Conservation (phyloP, 106 monocot species). For the Dendrobium nobile region DNA sequence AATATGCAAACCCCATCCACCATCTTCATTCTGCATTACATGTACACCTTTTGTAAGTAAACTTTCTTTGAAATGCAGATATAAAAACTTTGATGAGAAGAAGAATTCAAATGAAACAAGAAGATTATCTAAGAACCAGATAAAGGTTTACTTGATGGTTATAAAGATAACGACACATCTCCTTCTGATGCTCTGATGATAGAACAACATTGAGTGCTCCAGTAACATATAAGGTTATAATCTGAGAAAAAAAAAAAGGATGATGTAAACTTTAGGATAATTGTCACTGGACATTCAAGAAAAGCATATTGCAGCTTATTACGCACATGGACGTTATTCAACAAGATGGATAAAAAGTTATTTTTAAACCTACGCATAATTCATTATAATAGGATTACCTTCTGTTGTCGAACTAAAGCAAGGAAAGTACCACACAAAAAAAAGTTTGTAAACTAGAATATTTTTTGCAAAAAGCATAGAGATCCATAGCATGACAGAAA, state of each 20-base stretch:
- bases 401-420: background rate
- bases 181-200: constrained; percentile 51
- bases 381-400: background rate
- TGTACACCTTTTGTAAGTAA: background rate
- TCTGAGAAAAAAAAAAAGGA: constrained; percentile 18
- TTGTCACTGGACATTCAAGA: background rate
- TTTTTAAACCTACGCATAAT: too few species aligned
- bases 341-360: background rate
- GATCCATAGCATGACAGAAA: background rate
- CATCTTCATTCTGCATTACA: constrained; percentile 76
- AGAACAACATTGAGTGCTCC: constrained; percentile 51
- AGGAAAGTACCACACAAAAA: background rate
- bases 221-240: constrained; percentile 37
- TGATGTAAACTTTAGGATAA: background rate
- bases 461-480: background rate
- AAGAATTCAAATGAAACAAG: background rate
- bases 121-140: background rate
- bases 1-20: constrained; percentile 88
- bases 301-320: background rate
- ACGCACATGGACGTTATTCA: background rate
- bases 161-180: constrained; percentile 70
- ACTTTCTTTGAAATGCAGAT: background rate
- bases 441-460: background rate
- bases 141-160: constrained; percentile 53
- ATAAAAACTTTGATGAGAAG: background rate